Base-by-base conservation (phyloP, 139 green algal genomes). In the Chlorella sp. region DNA sequence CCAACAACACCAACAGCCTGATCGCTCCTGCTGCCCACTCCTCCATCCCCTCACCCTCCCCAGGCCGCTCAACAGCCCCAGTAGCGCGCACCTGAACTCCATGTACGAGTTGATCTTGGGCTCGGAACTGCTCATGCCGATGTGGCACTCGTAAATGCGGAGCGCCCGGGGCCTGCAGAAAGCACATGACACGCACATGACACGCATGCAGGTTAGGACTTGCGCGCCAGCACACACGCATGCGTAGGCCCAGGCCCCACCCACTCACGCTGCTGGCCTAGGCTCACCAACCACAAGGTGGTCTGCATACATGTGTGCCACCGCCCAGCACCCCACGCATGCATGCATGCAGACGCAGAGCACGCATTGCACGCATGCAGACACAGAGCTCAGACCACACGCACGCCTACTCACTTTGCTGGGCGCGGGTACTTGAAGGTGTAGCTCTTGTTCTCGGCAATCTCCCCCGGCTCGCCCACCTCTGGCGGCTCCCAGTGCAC, bases 101-200 rank as follows among this genome's bases (percentile, higher is more conserved):
- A 87, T 24, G 88, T 99, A 99, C 69, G 77, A 90, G 90, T 97
- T 99, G 49, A 98, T 81, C 74, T 81, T 84, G 66, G 79, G 79
- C 79, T 84, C 79, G 23, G 42, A 24, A 75, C 79, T 91, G 72
- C 78, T 92, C 95, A 99, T 99, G 78, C 95, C 95, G 32, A 99
- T 91, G 83, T 99, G 95, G 82, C 91, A 96, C 87, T 99, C 95
- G 80, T 99, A 99, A 83, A 99, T 98, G 75, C 95, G 88, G 80
- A 99, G 84, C 10, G 87, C 76, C 27, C 83, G 74, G 0, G 95
- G 95, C 72, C 88, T 92, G 80, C 17, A 30, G 55, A n/a, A n/a
- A n/a, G n/a, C n/a, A n/a, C n/a, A n/a, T n/a, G n/a, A n/a, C n/a
- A n/a, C n/a, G n/a, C n/a, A n/a, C n/a, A n/a, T n/a, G n/a, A n/a